Conservation (phyloP, 192 early-diverging fungal genomes). For the Linnemannia zychae region DNA sequence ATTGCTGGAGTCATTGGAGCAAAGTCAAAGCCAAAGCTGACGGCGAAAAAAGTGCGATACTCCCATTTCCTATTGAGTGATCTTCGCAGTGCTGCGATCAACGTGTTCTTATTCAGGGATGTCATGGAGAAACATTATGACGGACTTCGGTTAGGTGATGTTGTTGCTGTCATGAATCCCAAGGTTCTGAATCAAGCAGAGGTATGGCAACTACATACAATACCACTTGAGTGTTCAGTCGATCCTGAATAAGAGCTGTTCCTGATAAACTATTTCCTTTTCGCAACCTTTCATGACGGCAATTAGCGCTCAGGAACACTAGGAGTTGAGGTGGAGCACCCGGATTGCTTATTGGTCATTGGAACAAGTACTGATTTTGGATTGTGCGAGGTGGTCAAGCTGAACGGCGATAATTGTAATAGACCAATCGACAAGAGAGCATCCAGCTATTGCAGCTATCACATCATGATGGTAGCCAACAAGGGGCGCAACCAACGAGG, state of each 20-base stretch:
- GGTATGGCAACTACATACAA: conserved; percentile 18
- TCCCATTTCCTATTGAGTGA: conserved; percentile 46
- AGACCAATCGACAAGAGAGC: conserved; percentile 27
- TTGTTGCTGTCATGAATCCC: conserved; percentile 40
- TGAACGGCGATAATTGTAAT: conserved; percentile 40
- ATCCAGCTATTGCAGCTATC: conserved; percentile 38
- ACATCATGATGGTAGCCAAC: conserved; percentile 51
- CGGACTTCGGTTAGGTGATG: conserved; percentile 24
- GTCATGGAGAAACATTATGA: conserved; percentile 35
- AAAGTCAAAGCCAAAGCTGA: conserved; percentile 31
- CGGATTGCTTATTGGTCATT: conserved; percentile 28
- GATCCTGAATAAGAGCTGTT: too few relatives aligned
- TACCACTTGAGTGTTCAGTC: not conserved
- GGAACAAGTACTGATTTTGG: conserved; percentile 39
- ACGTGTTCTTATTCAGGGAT: conserved; percentile 42
- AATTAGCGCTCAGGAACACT: conserved; percentile 30
- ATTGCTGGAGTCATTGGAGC: conserved; percentile 45
- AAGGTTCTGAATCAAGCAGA: conserved; percentile 45
- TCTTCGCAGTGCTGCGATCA: conserved; percentile 19
- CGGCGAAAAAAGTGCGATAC: conserved; percentile 25
- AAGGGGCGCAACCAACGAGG: conserved; percentile 46
- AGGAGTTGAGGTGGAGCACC: conserved; percentile 40
- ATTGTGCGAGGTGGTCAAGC: conserved; percentile 38
- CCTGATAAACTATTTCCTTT: not conserved
- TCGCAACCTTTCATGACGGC: not conserved